phyloP scores from a whole-genome alignment of 23 red algal genomes.

The Gracilaria caudata region DNA sequence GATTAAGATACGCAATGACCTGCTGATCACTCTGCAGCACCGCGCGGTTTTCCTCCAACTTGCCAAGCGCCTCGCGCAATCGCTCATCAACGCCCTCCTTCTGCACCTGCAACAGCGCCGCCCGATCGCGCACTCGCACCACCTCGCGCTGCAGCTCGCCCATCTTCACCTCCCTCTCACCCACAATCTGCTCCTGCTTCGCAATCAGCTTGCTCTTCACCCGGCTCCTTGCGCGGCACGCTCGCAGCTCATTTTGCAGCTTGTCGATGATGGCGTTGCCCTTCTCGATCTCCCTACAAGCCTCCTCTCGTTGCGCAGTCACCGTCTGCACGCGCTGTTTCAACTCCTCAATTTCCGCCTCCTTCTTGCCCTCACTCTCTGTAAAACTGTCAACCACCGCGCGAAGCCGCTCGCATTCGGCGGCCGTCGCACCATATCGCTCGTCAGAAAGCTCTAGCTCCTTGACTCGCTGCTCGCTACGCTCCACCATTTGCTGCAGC shows the following conservation, averaged over 20 bases:
- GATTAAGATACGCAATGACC: constrained; percentile 65
- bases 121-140: constrained; percentile 30
- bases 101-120: constrained; percentile 49
- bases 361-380: neutral
- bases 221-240: neutral
- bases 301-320: neutral
- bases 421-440: neutral
- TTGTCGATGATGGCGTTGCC: constrained; percentile 27
- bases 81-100: constrained; percentile 51
- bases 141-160: constrained; percentile 38
- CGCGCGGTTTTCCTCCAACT: constrained; percentile 55
- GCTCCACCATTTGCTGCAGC: neutral
- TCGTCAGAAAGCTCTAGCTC: neutral
- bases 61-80: constrained; percentile 22
- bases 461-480: neutral
- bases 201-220: constrained; percentile 33
- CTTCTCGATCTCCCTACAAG: constrained; percentile 1
- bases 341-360: neutral
- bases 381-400: neutral
- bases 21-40: constrained; percentile 45
- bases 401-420: neutral
- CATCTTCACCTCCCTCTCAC: constrained; percentile 9
- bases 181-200: constrained; percentile 45
- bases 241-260: constrained; percentile 26
- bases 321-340: constrained; percentile 14